Evolutionary conservation across 305 asterid genomes (phyloP).

Genomic region (Rubia tinctorum): DNA sequence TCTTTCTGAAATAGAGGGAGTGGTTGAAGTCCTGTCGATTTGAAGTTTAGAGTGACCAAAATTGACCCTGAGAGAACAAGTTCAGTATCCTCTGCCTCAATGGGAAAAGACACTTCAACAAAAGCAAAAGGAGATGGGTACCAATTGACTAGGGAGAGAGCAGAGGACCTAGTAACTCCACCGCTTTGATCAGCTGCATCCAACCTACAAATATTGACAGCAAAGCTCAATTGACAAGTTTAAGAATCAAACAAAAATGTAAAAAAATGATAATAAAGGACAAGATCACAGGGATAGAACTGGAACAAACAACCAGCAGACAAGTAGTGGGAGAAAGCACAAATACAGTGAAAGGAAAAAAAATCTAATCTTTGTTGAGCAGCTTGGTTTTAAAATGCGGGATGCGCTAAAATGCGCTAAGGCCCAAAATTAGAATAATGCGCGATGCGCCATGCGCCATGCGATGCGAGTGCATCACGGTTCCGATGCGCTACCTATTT

Average conservation of each 20-base stretch:
- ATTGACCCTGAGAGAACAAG: constrained; percentile 56
- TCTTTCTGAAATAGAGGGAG: constrained; percentile 49
- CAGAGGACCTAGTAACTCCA: constrained; percentile 61
- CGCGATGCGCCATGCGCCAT: no score
- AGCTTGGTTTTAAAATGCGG: no score
- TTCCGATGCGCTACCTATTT: no score
- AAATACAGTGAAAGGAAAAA: background rate
- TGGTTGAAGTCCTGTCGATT: constrained; percentile 54
- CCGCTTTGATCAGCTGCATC: constrained; percentile 98
- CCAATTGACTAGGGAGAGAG: constrained; percentile 67
- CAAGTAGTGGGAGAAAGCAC: background rate
- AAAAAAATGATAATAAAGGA: background rate
- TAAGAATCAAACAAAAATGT: background rate
- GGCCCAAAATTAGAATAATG: no score
- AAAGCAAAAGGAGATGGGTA: constrained; percentile 15
- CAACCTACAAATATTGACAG: constrained; percentile 42
- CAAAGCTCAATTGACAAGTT: background rate
- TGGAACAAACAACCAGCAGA: background rate
- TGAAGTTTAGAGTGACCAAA: constrained; percentile 60
- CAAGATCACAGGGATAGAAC: no score
- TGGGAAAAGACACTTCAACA: background rate
- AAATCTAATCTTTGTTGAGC: background rate
- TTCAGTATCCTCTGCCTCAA: background rate
- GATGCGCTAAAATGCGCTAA: no score
- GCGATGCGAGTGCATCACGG: no score